Evolutionary conservation across 2,329 filamentous ascomycete species (phyloP).

Genomic region (Penicillium psychrosexuale): DNA sequence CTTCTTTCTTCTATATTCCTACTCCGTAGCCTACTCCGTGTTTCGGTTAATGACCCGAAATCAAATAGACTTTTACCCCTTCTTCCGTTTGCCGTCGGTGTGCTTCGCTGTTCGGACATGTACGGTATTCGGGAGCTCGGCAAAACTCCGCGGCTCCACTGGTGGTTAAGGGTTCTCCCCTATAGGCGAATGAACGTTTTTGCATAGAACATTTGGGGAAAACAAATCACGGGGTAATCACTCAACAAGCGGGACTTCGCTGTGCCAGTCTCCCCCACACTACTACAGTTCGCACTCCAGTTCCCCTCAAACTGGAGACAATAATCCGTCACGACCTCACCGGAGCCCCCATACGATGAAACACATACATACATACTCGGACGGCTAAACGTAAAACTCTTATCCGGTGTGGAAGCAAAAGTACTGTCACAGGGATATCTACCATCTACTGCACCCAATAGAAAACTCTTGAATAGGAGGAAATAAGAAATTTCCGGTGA

Average conservation of each 20-base stretch:
- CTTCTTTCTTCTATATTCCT: not conserved
- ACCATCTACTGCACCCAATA: not conserved
- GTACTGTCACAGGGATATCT: not conserved
- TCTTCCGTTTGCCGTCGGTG: not conserved
- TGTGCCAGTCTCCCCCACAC: slow-evolving; percentile 13
- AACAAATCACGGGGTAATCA: slow-evolving; percentile 7
- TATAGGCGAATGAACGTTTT: not conserved
- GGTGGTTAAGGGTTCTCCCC: slow-evolving; percentile 23
- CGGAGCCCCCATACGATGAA: slow-evolving; percentile 1
- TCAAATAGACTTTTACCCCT: slow-evolving; percentile 3
- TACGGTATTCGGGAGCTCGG: not conserved
- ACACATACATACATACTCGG: not conserved
- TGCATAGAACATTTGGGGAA: not conserved
- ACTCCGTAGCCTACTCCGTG: not conserved
- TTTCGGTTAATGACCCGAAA: not conserved
- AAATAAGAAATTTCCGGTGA: not conserved
- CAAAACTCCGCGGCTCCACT: slow-evolving; percentile 3
- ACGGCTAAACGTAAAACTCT: slow-evolving; percentile 14
- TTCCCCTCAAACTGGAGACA: slow-evolving; percentile 13
- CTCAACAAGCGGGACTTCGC: slow-evolving; percentile 6
- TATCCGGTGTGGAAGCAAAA: not conserved
- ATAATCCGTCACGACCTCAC: slow-evolving; percentile 5
- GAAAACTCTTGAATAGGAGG: not conserved
- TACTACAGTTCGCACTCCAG: not conserved
- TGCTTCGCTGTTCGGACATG: not conserved